Percentiles rank a stretch among this genome's conserved stretches.
Evolutionary conservation across 495 filamentous ascomycete genomes (phyloP).

Genomic region (Penicillium silybi): DNA sequence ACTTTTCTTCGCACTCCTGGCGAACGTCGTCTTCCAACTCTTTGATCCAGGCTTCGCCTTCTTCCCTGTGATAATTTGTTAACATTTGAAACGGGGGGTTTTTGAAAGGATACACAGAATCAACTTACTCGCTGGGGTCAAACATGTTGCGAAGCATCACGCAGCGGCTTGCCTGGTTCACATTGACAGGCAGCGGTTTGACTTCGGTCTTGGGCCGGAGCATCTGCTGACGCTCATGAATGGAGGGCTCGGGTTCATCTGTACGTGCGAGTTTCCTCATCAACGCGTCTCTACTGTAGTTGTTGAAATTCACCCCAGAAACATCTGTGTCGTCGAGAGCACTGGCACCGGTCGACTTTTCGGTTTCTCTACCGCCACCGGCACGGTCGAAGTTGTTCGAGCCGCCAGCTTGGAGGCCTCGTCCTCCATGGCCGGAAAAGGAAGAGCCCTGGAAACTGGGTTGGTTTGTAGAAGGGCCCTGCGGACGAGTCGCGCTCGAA

Average conservation of each 20-base stretch:
- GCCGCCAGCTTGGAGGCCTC: constrained; percentile 78
- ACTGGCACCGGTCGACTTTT: constrained; percentile 87
- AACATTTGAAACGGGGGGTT: constrained; percentile 22
- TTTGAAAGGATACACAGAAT: background rate
- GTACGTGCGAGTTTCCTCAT: constrained; percentile 97
- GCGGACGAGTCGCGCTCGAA: constrained; percentile 89
- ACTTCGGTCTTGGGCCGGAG: constrained; percentile 76
- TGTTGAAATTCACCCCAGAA: constrained; percentile 98
- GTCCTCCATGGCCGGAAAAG: constrained; percentile 88
- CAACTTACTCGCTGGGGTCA: constrained; percentile 79
- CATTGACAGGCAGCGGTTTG: constrained; percentile 77
- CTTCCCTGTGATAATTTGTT: constrained; percentile 61
- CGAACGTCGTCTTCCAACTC: constrained; percentile 93
- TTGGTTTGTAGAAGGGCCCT: constrained; percentile 66
- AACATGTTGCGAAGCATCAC: constrained; percentile 96
- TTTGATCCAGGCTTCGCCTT: constrained; percentile 84
- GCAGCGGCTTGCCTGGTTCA: constrained; percentile 91
- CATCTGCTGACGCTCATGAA: constrained; percentile 64
- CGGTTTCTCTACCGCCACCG: constrained; percentile 81
- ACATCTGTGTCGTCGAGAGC: constrained; percentile 98
- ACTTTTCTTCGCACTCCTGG: constrained; percentile 89
- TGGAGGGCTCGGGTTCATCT: constrained; percentile 70
- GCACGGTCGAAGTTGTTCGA: constrained; percentile 86
- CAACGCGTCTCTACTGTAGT: constrained; percentile 93
- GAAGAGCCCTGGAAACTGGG: constrained; percentile 87